Base-by-base conservation (phyloP, 306 rosid genomes). In the Prunus mira region DNA sequence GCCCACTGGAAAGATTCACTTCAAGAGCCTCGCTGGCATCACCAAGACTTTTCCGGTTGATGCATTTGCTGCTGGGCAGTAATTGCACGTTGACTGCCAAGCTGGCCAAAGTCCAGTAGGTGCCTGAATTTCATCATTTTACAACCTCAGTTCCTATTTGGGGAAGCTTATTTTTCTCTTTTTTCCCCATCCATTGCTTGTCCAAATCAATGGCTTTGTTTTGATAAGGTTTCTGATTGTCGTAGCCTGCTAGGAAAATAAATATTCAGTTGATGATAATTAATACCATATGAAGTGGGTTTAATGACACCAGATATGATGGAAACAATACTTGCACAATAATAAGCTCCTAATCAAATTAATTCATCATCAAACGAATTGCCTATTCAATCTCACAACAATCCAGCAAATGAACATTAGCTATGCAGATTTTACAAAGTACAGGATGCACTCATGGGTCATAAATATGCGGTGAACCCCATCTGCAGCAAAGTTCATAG, bases 1-100 rank as follows among this genome's bases (percentile, higher is more conserved):
- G 0, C 79, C 94, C 1, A 82, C 91, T 0, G 91, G 97, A 25
- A 91, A 93, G 80, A 86, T 93, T 34, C 88, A 91, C 52, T 93
- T 93, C 93, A 93, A 91, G 90, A 91, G 98, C 80, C 88, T 93
- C 13, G 98, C 96, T 6, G 98, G 97, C 7, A 88, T 93, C 82
- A 93, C 98, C 49, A 93, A 93, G 83, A 91, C 89, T 62, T 91
- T 93, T 80, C 98, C 97, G 0, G 84, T 85, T 58, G 94, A 93
- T 56, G 97, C 97, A 17, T 93, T 93, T 51, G 96, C 94, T 54
- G 93, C 98, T 25, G 96, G 93, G 47, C 96, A 93, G 91, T 93
- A 61, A 77, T 3, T 66, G 50, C 49, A 50, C 25, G 60, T n/a
- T 4, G 64, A 79, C 50, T 5, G 45, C 55, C 62, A 78, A 61